Base-by-base conservation (phyloP, 768 basidiomycete species). In the Hygrophorus russula region DNA sequence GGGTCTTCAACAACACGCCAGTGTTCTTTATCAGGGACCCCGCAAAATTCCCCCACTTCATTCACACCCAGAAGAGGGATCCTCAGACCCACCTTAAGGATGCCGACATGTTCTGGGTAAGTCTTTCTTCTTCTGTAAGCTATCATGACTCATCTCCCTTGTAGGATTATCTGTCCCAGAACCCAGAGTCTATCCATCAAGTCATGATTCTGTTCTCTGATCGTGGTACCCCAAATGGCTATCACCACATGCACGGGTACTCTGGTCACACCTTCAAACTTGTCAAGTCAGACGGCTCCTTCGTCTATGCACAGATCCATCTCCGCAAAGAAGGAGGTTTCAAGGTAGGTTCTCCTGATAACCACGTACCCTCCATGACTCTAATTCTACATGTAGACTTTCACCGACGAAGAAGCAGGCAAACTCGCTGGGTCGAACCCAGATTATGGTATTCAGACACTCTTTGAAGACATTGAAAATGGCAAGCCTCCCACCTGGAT, bases 81-180 rank as follows among this genome's bases (percentile, higher is more conserved):
- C 93, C 93, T 12, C 86, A 89, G 57, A 93, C 91, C 6, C 87
- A 97, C 63, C 62, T 93, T 53, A 90, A 85, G 61, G 89, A 90
- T 66, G 58, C 81, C 37, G 85, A 91, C 59, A 76, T 76, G 71
- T 92, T 84, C 71, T 85, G 82, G 84, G 80, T 82, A 54, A 30
- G 70, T 49, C 4, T 36, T 12, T 1, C 5, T 8, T 14, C 17
- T 27, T 14, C 20, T 27, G 34, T 18, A 29, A 15, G 37, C 44
- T 13, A 14, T 14, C 15, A 15, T 20, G 13, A 51, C 42, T 54
- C 17, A 53, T 62, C 49, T 20, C 6, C 19, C 4, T 30, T 35
- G 13, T 39, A 89, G 87, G 92, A 94, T 61, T 94, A 88, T 57
- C 75, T 94, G 45, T 74, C 77, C 24, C 80, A 87, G 60, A 89